These are phyloP conservation scores for Tulasnella sp. DNA, from an alignment of 768 basidiomycete genomes.

Conservation along the genomic window DNA sequence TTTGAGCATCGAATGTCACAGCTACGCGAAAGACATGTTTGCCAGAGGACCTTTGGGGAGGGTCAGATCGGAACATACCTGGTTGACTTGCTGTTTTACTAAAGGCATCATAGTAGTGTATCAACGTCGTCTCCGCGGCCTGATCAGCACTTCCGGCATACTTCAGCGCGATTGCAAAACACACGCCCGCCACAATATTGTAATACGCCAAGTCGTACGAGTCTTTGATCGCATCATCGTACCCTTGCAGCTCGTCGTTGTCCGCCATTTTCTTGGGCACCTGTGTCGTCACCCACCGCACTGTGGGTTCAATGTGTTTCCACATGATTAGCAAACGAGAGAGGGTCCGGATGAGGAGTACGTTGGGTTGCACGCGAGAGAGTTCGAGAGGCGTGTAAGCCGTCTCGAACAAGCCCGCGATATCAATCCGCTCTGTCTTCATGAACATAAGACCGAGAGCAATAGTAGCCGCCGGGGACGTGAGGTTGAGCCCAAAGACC, in stretches of 20 bases:
- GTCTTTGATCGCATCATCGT: constrained; percentile 37
- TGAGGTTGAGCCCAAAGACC: constrained; percentile 74
- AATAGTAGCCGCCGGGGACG: constrained; percentile 81
- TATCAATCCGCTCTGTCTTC: constrained; percentile 66
- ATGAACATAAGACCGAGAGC: constrained; percentile 91
- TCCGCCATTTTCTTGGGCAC: constrained; percentile 43
- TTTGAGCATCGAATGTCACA: constrained; percentile 71
- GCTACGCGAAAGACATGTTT: constrained; percentile 31
- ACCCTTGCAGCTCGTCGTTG: constrained; percentile 26
- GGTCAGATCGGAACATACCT: constrained; percentile 2
- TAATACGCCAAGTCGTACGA: constrained; percentile 81
- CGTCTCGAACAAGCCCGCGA: constrained; percentile 73
- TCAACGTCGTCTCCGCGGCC: constrained; percentile 73
- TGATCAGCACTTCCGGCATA: constrained; percentile 89
- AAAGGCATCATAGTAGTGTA: constrained; percentile 70
- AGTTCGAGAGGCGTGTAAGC: constrained; percentile 70
- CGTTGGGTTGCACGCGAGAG: constrained; percentile 77
- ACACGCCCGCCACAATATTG: constrained; percentile 81
- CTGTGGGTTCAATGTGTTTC: constrained; percentile 57
- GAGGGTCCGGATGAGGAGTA: constrained; percentile 71
- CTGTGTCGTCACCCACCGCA: constrained; percentile 59
- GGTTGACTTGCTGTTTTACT: constrained; percentile 26
- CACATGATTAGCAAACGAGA: constrained; percentile 76
- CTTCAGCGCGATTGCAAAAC: constrained; percentile 84
- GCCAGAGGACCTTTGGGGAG: background rate